phyloP scores from a whole-genome alignment of 2,329 filamentous ascomycete genomes.

The Decorospora gaudefroyi region DNA sequence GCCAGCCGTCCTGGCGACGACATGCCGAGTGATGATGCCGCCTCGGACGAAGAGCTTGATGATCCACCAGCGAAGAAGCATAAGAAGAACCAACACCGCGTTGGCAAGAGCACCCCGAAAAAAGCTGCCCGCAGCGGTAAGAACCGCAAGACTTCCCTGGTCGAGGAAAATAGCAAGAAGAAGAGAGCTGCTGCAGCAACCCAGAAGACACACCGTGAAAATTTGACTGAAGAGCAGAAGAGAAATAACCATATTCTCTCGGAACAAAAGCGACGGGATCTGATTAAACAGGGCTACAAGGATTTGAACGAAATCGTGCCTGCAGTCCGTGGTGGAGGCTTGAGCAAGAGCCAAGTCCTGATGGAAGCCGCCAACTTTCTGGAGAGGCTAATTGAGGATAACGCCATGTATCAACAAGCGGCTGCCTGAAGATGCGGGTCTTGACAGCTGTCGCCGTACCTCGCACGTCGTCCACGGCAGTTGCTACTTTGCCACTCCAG shows the following conservation, averaged over 20 bases:
- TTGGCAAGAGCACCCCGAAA: conserved; percentile 21
- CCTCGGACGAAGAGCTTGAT: conserved; percentile 30
- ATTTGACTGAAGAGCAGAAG: conserved; percentile 77
- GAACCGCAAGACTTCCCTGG: conserved; percentile 25
- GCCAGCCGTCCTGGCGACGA: conserved; percentile 21
- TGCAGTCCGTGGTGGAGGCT: conserved; percentile 70
- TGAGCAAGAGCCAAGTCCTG: conserved; percentile 82
- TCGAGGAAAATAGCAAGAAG: conserved; percentile 33
- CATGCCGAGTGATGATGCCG: conserved; percentile 30
- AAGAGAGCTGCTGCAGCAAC: conserved; percentile 32
- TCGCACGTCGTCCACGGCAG: neutral
- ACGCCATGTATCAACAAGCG: conserved; percentile 45
- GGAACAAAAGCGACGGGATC: conserved; percentile 81
- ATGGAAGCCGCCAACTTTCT: conserved; percentile 77
- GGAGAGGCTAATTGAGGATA: conserved; percentile 72
- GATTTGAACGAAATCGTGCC: conserved; percentile 79
- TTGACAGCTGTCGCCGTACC: neutral
- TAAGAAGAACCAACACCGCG: conserved; percentile 26
- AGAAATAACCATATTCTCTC: conserved; percentile 84
- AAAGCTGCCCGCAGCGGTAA: conserved; percentile 32
- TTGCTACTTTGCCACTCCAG: no score
- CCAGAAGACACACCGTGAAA: conserved; percentile 53
- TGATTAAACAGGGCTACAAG: conserved; percentile 82
- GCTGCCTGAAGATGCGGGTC: neutral
- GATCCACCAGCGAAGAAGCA: conserved; percentile 30